A percentile compares a stretch with the other conserved stretches of the same genome.
Conservation (phyloP, 345 rosid genomes). For the Bruguiera gymnorhiza region DNA sequence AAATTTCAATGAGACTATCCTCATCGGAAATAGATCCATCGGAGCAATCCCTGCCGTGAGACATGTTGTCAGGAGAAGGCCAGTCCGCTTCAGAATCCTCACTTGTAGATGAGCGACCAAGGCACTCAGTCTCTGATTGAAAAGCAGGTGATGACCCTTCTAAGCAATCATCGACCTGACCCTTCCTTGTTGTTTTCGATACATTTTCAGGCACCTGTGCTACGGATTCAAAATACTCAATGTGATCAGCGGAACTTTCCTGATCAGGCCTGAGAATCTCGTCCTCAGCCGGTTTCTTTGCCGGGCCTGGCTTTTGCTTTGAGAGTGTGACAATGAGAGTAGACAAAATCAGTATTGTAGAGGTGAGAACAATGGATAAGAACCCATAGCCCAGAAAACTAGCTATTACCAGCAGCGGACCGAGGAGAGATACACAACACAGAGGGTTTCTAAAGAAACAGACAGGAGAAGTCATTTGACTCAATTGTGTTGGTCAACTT, state of each 20-base stretch:
- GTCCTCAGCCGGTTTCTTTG: conserved; percentile 12
- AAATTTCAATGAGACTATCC: conserved; percentile 68
- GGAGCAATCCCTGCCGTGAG: conserved; percentile 36
- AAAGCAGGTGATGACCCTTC: conserved; percentile 12
- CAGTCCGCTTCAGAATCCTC: conserved; percentile 47
- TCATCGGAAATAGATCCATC: conserved; percentile 67
- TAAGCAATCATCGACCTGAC: not conserved
- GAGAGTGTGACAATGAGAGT: conserved; percentile 26
- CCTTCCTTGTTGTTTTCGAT: not conserved
- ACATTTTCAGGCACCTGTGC: not conserved
- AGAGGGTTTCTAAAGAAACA: conserved; percentile 33
- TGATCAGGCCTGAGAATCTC: conserved; percentile 12
- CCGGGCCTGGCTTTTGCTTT: conserved; percentile 15
- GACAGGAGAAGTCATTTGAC: conserved; percentile 26
- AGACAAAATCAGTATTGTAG: conserved; percentile 33
- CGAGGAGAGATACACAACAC: conserved; percentile 31
- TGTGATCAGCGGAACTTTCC: not conserved
- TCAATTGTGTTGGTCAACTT: conserved; percentile 25
- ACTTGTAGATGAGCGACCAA: conserved; percentile 27
- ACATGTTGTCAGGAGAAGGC: conserved; percentile 22
- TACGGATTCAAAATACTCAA: not conserved
- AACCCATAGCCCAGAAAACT: conserved; percentile 32
- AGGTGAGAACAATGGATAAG: conserved; percentile 29
- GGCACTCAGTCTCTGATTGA: conserved; percentile 34
- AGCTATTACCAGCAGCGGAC: conserved; percentile 18